Evolutionary conservation across 352 stramenopile species (phyloP), one percentile per base, ranked within the genome.

Genomic region (Phytophthora cryptogea): DNA sequence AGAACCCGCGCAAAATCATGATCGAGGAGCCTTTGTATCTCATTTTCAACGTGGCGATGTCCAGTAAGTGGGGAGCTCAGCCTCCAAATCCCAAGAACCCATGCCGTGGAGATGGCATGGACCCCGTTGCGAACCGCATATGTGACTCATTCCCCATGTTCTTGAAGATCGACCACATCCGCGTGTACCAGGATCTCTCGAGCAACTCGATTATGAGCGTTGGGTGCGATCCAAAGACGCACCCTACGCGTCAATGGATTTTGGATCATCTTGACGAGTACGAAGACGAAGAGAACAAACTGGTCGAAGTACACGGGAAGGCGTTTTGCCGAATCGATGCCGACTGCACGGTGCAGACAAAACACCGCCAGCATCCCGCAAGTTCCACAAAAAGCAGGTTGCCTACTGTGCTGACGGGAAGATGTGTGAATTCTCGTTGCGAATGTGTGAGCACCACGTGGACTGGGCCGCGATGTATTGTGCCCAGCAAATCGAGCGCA

Each of bases 1-100:
- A 57, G 54, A 94, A 75, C 81, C 89, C 81, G 61, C 79, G 57
- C 72, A 96, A 80, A 69, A 88, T 89, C 56, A 98, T 99, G 80
- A 83, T 97, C 26, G 83, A 95, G 28, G 96, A 99, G 66, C 96
- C 96, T 0, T 91, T 97, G 78, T 98, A 98, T 58, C 65, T 98
- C 52, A 88, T 99, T 46, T 85, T 98, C 53, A 99, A 98, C 73
- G 97, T 97, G 20, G 96, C 96, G 6, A 78, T 99, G 47, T 97
- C 90, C 16, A 86, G 70, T 27, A 89, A 90, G 28, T 98, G 95
- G 96, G 83, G 83, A 13, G 64, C 86, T 0, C 79, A 61, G 23
- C 86, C 86, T 3, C 83, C 86, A 20, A 94, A 94, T 57, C 40
- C 83, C 0, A 76, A 74, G 6, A 66, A 78, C 10, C 63, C 69